Conservation (phyloP, 176 grass and related monocot genomes). For the Zea mays region DNA sequence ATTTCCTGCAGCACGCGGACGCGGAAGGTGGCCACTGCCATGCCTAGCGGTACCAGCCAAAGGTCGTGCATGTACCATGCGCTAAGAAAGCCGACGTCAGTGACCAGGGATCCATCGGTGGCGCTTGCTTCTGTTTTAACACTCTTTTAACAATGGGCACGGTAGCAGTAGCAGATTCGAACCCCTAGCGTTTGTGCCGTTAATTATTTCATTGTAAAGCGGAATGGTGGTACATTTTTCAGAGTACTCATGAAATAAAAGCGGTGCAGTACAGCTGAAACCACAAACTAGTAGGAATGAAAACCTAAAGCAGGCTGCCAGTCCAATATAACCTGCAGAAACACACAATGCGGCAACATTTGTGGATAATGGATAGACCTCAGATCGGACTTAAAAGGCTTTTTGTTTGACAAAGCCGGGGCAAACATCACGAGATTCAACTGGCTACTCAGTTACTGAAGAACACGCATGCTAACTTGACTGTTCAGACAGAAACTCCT, state of each 20-base stretch:
- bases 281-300: background rate
- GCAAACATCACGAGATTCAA: background rate
- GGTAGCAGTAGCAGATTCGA: too few species aligned
- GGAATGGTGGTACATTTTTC: background rate
- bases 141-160: too few species aligned
- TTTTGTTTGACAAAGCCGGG: background rate
- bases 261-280: conserved; percentile 9
- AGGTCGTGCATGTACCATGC: conserved; percentile 74
- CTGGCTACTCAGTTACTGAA: conserved; percentile 64
- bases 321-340: conserved; percentile 8
- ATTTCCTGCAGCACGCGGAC: conserved; percentile 47
- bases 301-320: conserved; percentile 9
- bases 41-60: conserved; percentile 62
- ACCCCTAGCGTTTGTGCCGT: too few species aligned
- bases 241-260: conserved; percentile 21
- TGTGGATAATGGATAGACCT: background rate
- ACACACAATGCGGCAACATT: conserved; percentile 9
- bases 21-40: conserved; percentile 57
- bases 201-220: too few species aligned
- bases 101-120: background rate
- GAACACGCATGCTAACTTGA: conserved; percentile 62
- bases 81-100: too few species aligned
- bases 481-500: conserved; percentile 78
- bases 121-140: background rate
- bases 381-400: background rate